A percentile compares a stretch with the other conserved stretches of the same genome.
These are phyloP conservation scores for Aspergillus floridensis DNA, from an alignment of 2,329 filamentous ascomycete species.

Conservation along the genomic window DNA sequence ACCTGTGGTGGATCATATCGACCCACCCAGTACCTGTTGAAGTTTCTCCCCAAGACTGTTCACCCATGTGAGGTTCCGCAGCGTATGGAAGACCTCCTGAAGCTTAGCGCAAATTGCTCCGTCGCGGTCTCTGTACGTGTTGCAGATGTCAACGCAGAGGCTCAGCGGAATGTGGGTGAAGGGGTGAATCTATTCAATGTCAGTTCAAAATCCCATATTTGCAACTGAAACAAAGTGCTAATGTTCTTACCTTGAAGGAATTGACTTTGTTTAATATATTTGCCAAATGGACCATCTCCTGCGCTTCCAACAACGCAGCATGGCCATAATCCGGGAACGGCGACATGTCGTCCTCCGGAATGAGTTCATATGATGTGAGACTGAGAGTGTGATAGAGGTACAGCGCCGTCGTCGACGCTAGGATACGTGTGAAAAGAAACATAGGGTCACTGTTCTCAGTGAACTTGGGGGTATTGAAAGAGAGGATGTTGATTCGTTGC, in stretches of 20 bases:
- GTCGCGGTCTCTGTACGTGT: background rate
- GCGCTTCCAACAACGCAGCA: conserved; percentile 9
- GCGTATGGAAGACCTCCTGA: background rate
- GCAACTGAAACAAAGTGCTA: background rate
- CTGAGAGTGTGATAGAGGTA: background rate
- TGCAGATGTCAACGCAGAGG: background rate
- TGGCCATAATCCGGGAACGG: conserved; percentile 1
- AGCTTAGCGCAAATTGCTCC: background rate
- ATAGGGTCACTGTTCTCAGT: background rate
- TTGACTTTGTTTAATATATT: conserved; percentile 8
- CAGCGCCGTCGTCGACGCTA: background rate
- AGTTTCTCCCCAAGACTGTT: background rate
- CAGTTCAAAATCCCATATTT: background rate
- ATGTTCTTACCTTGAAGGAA: conserved; percentile 13
- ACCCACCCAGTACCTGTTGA: too few relatives aligned
- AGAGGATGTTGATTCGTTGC: conserved; percentile 3
- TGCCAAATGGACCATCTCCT: conserved; percentile 15
- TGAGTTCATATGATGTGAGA: background rate
- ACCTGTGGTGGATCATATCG: too few relatives aligned
- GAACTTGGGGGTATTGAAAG: background rate
- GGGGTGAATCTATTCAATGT: conserved; percentile 3
- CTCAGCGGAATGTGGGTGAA: conserved; percentile 5
- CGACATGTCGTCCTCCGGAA: background rate
- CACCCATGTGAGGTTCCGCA: background rate
- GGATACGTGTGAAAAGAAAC: background rate